Evolutionary conservation across 2,329 filamentous ascomycete species (phyloP).

Genomic region (Apiospora phragmitis): DNA sequence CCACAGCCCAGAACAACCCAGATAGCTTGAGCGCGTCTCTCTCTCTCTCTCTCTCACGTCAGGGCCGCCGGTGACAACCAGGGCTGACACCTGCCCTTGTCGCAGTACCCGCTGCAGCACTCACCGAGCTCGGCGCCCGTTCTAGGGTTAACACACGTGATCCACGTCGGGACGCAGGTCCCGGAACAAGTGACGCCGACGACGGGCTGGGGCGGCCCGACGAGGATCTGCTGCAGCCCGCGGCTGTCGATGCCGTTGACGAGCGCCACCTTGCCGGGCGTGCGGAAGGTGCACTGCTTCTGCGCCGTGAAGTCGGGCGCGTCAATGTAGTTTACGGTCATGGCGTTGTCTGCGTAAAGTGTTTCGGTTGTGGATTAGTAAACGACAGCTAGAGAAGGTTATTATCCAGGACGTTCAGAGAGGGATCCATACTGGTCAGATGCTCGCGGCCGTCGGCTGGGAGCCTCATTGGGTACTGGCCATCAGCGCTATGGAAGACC

Average conservation of each 20-base stretch:
- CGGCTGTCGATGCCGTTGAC: constrained; percentile 28
- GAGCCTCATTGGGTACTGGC: constrained; percentile 41
- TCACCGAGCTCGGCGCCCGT: constrained; percentile 37
- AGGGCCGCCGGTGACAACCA: constrained; percentile 23
- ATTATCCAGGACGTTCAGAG: neutral
- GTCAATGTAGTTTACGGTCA: constrained; percentile 42
- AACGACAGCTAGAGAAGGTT: no score
- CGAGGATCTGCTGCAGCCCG: constrained; percentile 40
- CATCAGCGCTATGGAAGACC: constrained; percentile 44
- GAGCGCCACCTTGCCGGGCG: constrained; percentile 33
- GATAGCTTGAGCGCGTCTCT: no score
- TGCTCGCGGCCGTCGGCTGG: constrained; percentile 41
- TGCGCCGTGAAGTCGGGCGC: constrained; percentile 44
- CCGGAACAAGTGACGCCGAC: constrained; percentile 43
- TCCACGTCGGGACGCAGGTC: constrained; percentile 41
- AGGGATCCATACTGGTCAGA: constrained; percentile 33
- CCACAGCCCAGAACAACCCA: neutral
- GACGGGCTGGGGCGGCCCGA: constrained; percentile 47
- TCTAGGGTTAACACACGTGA: constrained; percentile 36
- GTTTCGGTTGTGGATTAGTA: neutral
- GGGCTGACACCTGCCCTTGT: constrained; percentile 41
- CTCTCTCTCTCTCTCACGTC: neutral
- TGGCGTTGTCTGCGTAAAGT: constrained; percentile 42
- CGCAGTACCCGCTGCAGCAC: constrained; percentile 47
- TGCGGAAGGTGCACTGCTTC: constrained; percentile 44